Conservation (phyloP, 1,284 basidiomycete genomes). For the Marasmius oreades region DNA sequence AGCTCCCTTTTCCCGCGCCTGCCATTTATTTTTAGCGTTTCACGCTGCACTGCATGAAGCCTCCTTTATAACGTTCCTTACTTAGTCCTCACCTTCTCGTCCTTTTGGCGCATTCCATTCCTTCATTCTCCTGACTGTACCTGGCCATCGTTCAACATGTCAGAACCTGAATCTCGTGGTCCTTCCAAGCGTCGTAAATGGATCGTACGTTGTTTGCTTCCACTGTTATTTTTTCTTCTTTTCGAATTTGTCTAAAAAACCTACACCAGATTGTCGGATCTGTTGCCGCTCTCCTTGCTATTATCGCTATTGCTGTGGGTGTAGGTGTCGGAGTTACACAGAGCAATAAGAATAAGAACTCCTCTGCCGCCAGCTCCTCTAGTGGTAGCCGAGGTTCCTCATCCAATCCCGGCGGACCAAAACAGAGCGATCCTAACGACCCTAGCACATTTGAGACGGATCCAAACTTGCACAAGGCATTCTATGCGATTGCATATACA, state of each 20-base stretch:
- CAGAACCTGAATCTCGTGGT: background rate
- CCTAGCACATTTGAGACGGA: slow-evolving; percentile 66
- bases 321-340: slow-evolving; percentile 55
- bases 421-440: slow-evolving; percentile 43
- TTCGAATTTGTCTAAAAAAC: background rate
- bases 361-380: slow-evolving; percentile 12
- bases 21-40: no score
- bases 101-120: background rate
- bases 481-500: slow-evolving; percentile 65
- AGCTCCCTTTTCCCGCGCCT: no score
- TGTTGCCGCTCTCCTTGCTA: slow-evolving; percentile 35
- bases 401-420: slow-evolving; percentile 14
- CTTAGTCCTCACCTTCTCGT: no score
- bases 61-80: no score
- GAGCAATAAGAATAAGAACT: slow-evolving; percentile 30
- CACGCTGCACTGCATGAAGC: no score
- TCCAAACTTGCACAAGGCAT: slow-evolving; percentile 51
- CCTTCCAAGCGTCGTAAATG: slow-evolving; percentile 4
- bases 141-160: no score
- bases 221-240: background rate
- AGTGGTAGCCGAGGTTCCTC: slow-evolving; percentile 11
- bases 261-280: slow-evolving; percentile 41
- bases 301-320: slow-evolving; percentile 47
- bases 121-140: no score
- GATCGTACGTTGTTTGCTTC: slow-evolving; percentile 1